These are phyloP conservation scores for Phyllosticta paracitricarpa DNA, from an alignment of 2,329 filamentous ascomycete species.

Conservation along the genomic window DNA sequence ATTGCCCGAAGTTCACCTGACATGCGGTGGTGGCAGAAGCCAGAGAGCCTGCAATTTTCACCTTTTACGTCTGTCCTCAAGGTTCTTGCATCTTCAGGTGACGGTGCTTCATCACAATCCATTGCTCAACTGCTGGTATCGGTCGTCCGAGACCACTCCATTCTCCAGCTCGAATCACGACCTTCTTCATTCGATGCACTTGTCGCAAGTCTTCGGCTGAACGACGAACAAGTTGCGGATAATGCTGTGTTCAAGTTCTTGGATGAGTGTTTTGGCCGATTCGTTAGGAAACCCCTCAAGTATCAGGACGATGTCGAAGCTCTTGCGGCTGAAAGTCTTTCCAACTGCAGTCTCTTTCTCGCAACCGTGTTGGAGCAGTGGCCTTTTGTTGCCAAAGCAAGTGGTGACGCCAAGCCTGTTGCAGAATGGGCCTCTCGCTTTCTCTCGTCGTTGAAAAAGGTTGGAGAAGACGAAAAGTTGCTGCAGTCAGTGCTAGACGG, in stretches of 20 bases:
- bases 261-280: slow-evolving; percentile 72
- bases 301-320: slow-evolving; percentile 64
- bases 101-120: slow-evolving; percentile 40
- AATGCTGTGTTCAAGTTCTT: slow-evolving; percentile 56
- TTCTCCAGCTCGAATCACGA: slow-evolving; percentile 44
- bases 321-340: slow-evolving; percentile 21
- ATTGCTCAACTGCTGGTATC: slow-evolving; percentile 48
- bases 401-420: slow-evolving; percentile 14
- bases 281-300: slow-evolving; percentile 67
- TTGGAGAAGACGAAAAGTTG: slow-evolving; percentile 25
- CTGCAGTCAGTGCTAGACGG: slow-evolving; percentile 11
- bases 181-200: slow-evolving; percentile 33
- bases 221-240: slow-evolving; percentile 32
- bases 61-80: slow-evolving; percentile 64
- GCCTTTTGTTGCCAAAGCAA: slow-evolving; percentile 33
- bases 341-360: slow-evolving; percentile 2
- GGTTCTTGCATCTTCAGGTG: slow-evolving; percentile 42
- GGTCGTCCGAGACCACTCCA: slow-evolving; percentile 54
- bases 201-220: slow-evolving; percentile 33
- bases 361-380: slow-evolving; percentile 21
- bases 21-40: slow-evolving; percentile 84
- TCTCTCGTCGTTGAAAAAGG: slow-evolving; percentile 24
- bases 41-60: slow-evolving; percentile 52
- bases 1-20: slow-evolving; percentile 72
- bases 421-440: slow-evolving; percentile 27